These are phyloP conservation scores for Coemansia sp. DNA, from an alignment of 192 early-diverging fungal genomes.

Conservation along the genomic window DNA sequence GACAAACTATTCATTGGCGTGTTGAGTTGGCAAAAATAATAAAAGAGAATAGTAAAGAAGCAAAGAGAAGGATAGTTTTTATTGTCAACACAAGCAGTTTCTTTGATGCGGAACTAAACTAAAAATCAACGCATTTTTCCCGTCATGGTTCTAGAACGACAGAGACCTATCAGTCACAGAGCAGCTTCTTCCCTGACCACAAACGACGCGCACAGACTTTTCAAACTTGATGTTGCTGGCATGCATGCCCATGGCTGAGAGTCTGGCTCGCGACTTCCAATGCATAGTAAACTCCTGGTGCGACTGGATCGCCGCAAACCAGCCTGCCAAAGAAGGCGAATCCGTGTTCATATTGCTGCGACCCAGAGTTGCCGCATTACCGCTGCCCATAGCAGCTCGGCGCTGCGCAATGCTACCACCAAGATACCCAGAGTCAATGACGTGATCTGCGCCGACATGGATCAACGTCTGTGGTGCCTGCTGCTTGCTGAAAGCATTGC, in stretches of 20 bases:
- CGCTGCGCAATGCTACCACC: conserved; percentile 21
- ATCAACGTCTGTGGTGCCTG: neutral
- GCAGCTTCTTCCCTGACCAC: conserved; percentile 24
- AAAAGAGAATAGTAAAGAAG: too few relatives aligned
- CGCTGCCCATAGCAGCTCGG: conserved; percentile 2
- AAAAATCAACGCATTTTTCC: too few relatives aligned
- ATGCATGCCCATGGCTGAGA: conserved; percentile 39
- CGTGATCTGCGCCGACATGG: neutral
- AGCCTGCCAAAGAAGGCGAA: conserved; percentile 9
- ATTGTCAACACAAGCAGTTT: too few relatives aligned
- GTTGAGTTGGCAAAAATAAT: too few relatives aligned
- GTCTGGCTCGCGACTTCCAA: conserved; percentile 35
- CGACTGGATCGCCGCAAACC: conserved; percentile 36
- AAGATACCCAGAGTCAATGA: neutral
- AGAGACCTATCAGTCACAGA: conserved; percentile 5
- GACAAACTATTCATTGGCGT: too few relatives aligned
- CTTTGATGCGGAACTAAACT: too few relatives aligned
- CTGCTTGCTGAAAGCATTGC: neutral
- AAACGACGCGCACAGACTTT: conserved; percentile 34
- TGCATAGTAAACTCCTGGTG: conserved; percentile 40
- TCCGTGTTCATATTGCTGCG: neutral
- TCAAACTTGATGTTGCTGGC: conserved; percentile 39
- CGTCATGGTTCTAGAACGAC: neutral
- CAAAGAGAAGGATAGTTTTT: too few relatives aligned
- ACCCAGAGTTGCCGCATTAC: neutral